These are phyloP conservation scores for Aspergillus amoenus DNA, from an alignment of 2,329 filamentous ascomycete genomes.

Conservation along the genomic window DNA sequence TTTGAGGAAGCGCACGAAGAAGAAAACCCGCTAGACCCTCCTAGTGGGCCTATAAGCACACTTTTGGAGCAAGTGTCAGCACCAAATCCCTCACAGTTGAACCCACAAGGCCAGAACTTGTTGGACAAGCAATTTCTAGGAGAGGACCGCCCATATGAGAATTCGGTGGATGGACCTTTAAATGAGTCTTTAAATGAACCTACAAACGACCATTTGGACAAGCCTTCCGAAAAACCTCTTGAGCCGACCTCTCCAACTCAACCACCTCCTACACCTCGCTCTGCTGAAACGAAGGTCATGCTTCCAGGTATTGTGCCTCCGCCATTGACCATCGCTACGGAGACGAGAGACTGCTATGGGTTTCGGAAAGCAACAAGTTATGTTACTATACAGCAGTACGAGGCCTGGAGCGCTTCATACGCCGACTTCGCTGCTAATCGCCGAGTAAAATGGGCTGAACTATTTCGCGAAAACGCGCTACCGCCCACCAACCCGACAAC, in stretches of 20 bases:
- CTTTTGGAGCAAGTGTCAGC: not conserved
- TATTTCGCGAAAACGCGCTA: constrained; percentile 74
- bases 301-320: constrained; percentile 42
- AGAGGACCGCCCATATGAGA: constrained; percentile 8
- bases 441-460: constrained; percentile 75
- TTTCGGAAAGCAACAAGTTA: constrained; percentile 87
- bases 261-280: not conserved
- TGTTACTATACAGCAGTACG: constrained; percentile 73
- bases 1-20: not conserved
- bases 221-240: not conserved
- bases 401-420: constrained; percentile 76
- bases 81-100: constrained; percentile 1
- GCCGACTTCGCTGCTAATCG: constrained; percentile 71
- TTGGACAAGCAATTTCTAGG: constrained; percentile 18
- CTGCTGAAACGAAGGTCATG: constrained; percentile 25
- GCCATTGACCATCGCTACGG: constrained; percentile 30
- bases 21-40: constrained; percentile 13
- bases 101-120: constrained; percentile 12
- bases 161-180: not conserved
- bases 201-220: no score
- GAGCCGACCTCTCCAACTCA: constrained; percentile 4
- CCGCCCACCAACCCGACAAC: constrained; percentile 68
- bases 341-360: constrained; percentile 75
- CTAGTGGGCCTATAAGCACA: not conserved
- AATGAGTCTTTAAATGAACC: not conserved